Conservation (phyloP, 78 protist species). For the Dictyostelium capitatum region DNA sequence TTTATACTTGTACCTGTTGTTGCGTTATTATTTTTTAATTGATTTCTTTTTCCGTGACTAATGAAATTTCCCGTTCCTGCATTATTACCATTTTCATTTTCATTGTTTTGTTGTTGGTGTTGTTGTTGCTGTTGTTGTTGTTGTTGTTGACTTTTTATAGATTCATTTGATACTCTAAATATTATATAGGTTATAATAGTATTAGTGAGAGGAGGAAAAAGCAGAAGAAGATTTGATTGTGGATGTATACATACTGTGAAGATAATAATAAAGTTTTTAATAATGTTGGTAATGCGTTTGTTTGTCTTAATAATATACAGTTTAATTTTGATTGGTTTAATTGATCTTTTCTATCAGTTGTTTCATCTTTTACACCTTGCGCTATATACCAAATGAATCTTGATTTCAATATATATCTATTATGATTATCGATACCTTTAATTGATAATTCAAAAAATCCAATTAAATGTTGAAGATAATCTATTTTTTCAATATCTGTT, state of each 20-base stretch:
- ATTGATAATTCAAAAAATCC: slow-evolving; percentile 32
- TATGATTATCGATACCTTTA: neutral
- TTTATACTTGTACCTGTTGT: neutral
- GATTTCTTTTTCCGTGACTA: neutral
- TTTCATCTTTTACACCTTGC: slow-evolving; percentile 47
- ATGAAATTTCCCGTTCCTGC: neutral
- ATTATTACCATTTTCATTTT: neutral
- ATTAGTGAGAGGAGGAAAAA: neutral
- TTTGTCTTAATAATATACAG: slow-evolving; percentile 13
- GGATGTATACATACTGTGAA: slow-evolving; percentile 42
- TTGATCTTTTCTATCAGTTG: neutral
- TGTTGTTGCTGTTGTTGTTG: slow-evolving; percentile 17
- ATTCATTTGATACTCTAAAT: slow-evolving; percentile 17
- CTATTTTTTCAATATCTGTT: slow-evolving; percentile 15
- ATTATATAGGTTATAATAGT: too few species aligned
- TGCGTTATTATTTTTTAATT: neutral
- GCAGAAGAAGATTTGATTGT: too few species aligned
- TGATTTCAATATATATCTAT: slow-evolving; percentile 35
- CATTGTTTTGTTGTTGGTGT: neutral
- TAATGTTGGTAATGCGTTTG: slow-evolving; percentile 17
- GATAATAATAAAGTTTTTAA: slow-evolving; percentile 41
- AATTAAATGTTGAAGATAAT: slow-evolving; percentile 29
- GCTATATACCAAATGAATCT: slow-evolving; percentile 59
- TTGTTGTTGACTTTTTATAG: neutral
- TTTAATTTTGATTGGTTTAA: slow-evolving; percentile 15